Evolutionary conservation across 1,284 basidiomycete genomes (phyloP), one percentile per base, ranked within the genome.

Genomic region (Ustilago vetiveriae): DNA sequence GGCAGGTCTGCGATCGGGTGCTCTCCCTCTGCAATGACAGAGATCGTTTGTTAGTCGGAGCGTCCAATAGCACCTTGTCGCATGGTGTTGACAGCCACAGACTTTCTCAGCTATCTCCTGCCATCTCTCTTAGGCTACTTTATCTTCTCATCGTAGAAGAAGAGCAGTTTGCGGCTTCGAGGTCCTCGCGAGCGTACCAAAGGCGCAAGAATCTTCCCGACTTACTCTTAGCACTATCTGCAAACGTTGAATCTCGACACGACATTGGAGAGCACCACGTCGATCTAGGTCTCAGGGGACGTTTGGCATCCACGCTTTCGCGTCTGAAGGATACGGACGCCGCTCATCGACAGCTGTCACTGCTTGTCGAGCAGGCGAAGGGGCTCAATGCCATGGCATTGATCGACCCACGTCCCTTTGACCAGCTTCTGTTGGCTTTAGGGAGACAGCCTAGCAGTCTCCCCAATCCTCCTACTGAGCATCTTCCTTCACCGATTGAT

Each of bases 331-430:
- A 50, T 10, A 57, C 50, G 16, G 51, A 50, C 19, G 45, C 55
- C 10, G 62, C 62, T 16, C 50, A 38, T 21, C 22, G 16, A 5
- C 62, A 54, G 2, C 24, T 65, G 36, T 5, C 27, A 30, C 6
- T 19, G 4, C 13, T 65, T 2, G 62, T 57, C 6, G 13, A 50
- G 16, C 26, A 54, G 16, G 50, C 42, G 10, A 3, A 14, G 11
- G 22, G 21, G 6, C 17, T 29, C 6, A 33, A 40, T 16, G 21
- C 30, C 1, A 16, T 40, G 10, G 19, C 10, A 11, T 33, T 23
- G 41, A 42, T 63, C 40, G 66, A 69, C 27, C 66, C 54, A 3
- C 46, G 66, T 9, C 66, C 66, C 39, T 69, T 69, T 23, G 66
- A 69, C 10, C 54, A 58, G 37, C 66, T 69, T n/a, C 41, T 69